A percentile compares a stretch with the other conserved stretches of the same genome.
Evolutionary conservation across 495 filamentous ascomycete species (phyloP).

Genomic region (Thozetella sp.): DNA sequence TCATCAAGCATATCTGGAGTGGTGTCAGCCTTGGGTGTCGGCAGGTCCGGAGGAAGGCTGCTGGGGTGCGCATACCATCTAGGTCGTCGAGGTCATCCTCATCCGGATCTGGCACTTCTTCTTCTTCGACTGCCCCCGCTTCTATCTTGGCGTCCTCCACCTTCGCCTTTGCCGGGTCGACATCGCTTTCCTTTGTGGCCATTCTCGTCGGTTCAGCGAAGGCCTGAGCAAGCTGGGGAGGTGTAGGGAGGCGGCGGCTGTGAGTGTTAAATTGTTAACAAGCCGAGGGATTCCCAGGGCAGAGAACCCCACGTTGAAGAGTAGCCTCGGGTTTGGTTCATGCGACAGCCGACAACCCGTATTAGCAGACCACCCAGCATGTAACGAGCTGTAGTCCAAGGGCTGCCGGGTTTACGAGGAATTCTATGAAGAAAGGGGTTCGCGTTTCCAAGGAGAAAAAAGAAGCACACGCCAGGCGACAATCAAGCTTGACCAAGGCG

Average conservation of each 20-base stretch:
- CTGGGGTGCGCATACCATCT: slow-evolving; percentile 61
- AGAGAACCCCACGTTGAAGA: not conserved
- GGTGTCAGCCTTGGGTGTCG: slow-evolving; percentile 9
- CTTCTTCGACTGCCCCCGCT: slow-evolving; percentile 25
- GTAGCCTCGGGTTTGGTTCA: not conserved
- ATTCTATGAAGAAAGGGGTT: too few species aligned
- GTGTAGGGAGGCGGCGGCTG: not conserved
- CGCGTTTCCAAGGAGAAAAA: too few species aligned
- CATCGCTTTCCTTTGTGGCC: slow-evolving; percentile 1
- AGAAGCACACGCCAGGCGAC: too few species aligned
- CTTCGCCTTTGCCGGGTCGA: slow-evolving; percentile 1
- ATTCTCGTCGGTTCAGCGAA: not conserved
- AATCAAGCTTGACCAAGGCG: too few species aligned
- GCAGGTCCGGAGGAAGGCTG: not conserved
- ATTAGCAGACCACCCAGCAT: too few species aligned
- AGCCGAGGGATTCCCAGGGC: not conserved
- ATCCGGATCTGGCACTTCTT: slow-evolving; percentile 71
- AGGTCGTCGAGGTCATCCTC: slow-evolving; percentile 91
- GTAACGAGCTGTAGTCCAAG: too few species aligned
- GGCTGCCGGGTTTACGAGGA: too few species aligned
- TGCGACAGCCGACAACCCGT: not conserved
- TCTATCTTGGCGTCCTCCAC: slow-evolving; percentile 14
- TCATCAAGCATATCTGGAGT: slow-evolving; percentile 84
- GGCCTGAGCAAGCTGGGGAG: not conserved
- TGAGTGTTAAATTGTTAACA: not conserved